Conservation (phyloP, 805 yeast genomes). For the Metschnikowia henanensis region DNA sequence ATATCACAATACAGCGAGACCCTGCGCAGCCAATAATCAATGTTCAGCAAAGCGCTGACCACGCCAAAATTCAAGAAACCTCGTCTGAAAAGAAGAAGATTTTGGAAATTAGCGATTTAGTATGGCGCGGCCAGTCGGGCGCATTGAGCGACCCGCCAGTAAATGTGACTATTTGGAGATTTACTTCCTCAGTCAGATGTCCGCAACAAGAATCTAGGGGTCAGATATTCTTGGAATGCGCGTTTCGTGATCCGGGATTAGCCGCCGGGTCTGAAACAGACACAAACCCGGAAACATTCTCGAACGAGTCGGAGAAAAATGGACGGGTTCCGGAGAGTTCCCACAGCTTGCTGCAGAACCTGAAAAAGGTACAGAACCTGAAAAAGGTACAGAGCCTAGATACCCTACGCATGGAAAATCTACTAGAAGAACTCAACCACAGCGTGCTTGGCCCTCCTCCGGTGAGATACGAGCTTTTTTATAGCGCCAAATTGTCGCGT, state of each 20-base stretch:
- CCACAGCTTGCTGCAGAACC: background rate
- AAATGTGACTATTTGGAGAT: constrained; percentile 25
- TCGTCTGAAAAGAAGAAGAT: background rate
- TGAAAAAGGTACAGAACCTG: background rate
- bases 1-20: background rate
- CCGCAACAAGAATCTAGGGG: constrained; percentile 10
- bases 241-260: too few relatives aligned
- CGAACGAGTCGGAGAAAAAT: too few relatives aligned
- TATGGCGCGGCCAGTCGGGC: constrained; percentile 8
- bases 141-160: background rate
- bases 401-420: constrained; percentile 1
- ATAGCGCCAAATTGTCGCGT: background rate
- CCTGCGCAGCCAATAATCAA: background rate
- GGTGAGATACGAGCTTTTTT: constrained; percentile 1
- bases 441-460: constrained; percentile 1
- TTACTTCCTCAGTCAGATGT: constrained; percentile 22
- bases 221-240: too few relatives aligned
- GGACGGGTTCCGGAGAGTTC: too few relatives aligned
- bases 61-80: background rate
- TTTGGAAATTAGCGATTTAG: background rate
- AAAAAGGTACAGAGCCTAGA: background rate
- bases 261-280: too few relatives aligned
- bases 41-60: background rate
- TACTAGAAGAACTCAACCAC: constrained; percentile 14
- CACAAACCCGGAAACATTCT: too few relatives aligned